Evolutionary conservation across 352 stramenopile genomes (phyloP).

Genomic region (Phytophthora brassicae): DNA sequence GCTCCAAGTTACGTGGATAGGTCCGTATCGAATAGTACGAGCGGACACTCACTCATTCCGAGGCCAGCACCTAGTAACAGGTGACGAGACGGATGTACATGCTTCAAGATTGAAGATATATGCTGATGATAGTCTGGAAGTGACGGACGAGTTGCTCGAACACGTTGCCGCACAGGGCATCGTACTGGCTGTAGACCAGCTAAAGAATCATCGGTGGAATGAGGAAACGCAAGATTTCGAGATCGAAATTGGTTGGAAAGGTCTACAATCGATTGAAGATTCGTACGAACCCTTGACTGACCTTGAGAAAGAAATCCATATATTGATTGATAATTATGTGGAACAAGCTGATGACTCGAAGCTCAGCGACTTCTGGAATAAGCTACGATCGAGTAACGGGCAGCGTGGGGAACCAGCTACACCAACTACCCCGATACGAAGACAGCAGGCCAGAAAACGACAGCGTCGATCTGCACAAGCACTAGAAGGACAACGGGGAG

Average conservation of each 20-base stretch:
- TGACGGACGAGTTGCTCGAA: background rate
- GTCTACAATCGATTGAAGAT: background rate
- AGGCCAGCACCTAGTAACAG: background rate
- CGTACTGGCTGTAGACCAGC: background rate
- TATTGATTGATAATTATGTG: background rate
- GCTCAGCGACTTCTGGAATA: background rate
- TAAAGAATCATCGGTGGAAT: background rate
- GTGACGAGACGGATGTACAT: background rate
- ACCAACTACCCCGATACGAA: background rate
- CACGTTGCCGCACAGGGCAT: background rate
- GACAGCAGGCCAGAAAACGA: background rate
- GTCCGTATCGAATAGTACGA: background rate
- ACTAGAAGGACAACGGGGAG: too few species aligned
- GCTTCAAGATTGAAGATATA: background rate
- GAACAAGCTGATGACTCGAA: background rate
- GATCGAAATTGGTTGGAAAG: background rate
- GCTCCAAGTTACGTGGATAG: background rate
- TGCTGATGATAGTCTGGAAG: background rate
- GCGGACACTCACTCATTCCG: too few species aligned
- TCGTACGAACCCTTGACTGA: background rate
- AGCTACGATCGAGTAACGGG: background rate
- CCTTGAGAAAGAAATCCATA: background rate
- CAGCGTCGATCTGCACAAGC: background rate
- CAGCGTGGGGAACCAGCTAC: background rate
- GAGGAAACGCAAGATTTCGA: background rate